Conservation (phyloP, 116 monocot species). For the Cymodocea nodosa region DNA sequence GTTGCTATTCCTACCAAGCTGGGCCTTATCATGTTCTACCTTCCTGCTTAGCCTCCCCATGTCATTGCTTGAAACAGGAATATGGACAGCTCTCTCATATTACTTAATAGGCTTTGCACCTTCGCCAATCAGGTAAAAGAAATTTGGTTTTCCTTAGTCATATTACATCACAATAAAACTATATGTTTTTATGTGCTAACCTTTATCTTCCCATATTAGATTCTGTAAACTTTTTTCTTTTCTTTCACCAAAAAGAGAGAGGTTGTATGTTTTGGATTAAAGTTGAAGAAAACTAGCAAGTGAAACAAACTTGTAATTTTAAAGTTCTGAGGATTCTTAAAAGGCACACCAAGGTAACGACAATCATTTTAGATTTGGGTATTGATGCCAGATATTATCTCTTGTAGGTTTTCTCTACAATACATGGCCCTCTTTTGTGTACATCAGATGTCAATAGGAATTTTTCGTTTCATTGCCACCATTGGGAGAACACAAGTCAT, state of each 20-base stretch:
- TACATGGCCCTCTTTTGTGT: constrained; percentile 31
- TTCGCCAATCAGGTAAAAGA: constrained; percentile 40
- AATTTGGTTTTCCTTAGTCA: background rate
- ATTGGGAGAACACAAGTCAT: constrained; percentile 31
- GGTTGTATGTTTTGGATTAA: too few species aligned
- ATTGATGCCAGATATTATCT: background rate
- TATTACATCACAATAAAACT: background rate
- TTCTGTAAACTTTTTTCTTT: too few species aligned
- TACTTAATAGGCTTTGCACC: constrained; percentile 75
- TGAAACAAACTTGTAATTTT: too few species aligned
- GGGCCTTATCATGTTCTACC: constrained; percentile 46
- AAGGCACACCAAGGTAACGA: background rate
- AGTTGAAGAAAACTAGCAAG: too few species aligned
- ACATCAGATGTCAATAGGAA: constrained; percentile 57
- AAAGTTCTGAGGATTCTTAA: too few species aligned
- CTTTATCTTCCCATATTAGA: background rate
- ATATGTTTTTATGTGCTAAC: background rate
- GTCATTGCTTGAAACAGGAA: constrained; percentile 23
- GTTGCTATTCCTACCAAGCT: constrained; percentile 36
- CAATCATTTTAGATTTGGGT: background rate
- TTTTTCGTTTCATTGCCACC: constrained; percentile 51
- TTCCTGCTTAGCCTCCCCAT: constrained; percentile 38
- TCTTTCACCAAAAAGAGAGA: too few species aligned
- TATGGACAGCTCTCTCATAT: constrained; percentile 54
- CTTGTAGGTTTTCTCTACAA: constrained; percentile 53